Evolutionary conservation across 192 early-diverging fungal species (phyloP).

Genomic region (Umbelopsis isabellina): DNA sequence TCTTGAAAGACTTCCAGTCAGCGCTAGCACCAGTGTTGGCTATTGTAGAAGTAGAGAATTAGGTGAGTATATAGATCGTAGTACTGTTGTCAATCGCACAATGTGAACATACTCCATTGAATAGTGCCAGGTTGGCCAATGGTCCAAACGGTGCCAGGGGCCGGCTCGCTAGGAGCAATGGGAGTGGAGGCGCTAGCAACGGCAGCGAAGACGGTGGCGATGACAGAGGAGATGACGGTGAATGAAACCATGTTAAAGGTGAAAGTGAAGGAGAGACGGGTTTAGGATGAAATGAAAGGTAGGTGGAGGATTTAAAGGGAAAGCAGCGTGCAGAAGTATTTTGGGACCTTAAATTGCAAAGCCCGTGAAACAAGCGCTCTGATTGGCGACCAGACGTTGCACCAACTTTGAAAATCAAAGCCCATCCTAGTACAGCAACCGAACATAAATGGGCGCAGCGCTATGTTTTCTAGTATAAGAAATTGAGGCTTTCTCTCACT

Average conservation of each 20-base stretch:
- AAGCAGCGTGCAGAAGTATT: constrained; percentile 8
- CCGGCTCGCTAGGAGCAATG: constrained; percentile 37
- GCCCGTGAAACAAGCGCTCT: constrained; percentile 6
- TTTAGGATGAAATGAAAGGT: constrained; percentile 9
- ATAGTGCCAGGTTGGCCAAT: constrained; percentile 29
- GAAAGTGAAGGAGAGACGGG: background rate
- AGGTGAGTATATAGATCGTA: background rate
- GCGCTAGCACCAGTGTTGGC: constrained; percentile 27
- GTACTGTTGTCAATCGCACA: background rate
- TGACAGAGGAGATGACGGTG: constrained; percentile 2
- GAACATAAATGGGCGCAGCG: background rate
- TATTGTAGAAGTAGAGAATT: background rate
- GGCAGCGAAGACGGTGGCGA: constrained; percentile 20
- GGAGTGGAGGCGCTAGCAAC: constrained; percentile 16
- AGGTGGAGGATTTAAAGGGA: background rate
- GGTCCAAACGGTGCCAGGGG: constrained; percentile 39
- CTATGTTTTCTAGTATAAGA: background rate
- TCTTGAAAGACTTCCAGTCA: constrained; percentile 35
- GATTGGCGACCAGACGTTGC: constrained; percentile 1
- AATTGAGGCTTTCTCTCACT: background rate
- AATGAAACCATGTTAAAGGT: constrained; percentile 15
- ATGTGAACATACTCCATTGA: constrained; percentile 29
- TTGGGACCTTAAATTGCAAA: constrained; percentile 11
- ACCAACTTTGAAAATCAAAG: constrained; percentile 13
- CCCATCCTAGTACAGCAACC: background rate